Evolutionary conservation across 163 green algal species (phyloP).

Genomic region (Botryococcus braunii): DNA sequence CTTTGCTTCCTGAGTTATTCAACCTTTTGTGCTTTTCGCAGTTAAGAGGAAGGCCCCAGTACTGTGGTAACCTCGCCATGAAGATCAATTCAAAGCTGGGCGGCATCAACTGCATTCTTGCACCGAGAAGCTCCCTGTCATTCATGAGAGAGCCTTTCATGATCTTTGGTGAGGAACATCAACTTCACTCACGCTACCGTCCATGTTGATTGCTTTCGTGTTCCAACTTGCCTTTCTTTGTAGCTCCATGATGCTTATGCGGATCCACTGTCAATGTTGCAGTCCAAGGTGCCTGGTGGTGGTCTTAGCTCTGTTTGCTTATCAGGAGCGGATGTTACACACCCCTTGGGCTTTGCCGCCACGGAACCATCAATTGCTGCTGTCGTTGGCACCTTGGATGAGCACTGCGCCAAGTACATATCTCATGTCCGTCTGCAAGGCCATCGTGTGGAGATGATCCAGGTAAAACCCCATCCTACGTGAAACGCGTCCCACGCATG

Average conservation of each 20-base stretch:
- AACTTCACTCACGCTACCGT: too few species aligned
- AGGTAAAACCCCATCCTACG: constrained; percentile 9
- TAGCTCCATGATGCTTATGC: too few species aligned
- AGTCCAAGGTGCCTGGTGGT: too few species aligned
- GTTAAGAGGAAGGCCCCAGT: too few species aligned
- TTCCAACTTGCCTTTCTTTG: too few species aligned
- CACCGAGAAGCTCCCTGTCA: neutral
- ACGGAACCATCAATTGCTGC: constrained; percentile 17
- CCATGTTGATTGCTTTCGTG: too few species aligned
- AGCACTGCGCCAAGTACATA: constrained; percentile 18
- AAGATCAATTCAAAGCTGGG: constrained; percentile 38
- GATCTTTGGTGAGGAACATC: constrained; percentile 15
- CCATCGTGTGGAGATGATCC: constrained; percentile 25
- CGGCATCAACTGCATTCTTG: constrained; percentile 7
- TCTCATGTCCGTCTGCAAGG: constrained; percentile 47
- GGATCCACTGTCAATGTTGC: too few species aligned
- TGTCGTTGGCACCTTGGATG: constrained; percentile 21
- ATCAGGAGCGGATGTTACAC: constrained; percentile 26
- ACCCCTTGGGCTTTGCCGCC: constrained; percentile 24
- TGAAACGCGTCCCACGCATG: too few species aligned
- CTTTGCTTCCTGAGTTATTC: too few species aligned
- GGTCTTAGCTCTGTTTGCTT: too few species aligned
- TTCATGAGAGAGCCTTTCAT: constrained; percentile 19
- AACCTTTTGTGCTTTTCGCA: too few species aligned
- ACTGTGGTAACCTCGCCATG: constrained; percentile 36